A percentile compares a stretch with the other conserved stretches of the same genome.
phyloP scores from a whole-genome alignment of 179 eudicot genomes.

The Spinacia oleracea region DNA sequence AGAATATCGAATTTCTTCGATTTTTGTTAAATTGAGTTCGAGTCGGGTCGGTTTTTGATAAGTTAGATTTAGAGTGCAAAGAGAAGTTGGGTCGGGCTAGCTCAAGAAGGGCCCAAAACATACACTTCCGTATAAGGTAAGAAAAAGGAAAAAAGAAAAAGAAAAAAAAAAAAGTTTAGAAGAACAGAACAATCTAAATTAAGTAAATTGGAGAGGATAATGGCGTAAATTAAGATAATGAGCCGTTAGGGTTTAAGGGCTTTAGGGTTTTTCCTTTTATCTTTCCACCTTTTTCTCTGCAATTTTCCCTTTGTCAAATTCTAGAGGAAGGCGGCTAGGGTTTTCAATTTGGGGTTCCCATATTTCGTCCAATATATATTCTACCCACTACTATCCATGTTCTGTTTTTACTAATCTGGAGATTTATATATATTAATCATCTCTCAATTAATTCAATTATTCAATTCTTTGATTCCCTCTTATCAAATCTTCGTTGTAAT shows the following conservation, averaged over 20 bases:
- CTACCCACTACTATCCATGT: conserved; percentile 33
- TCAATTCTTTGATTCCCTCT: background rate
- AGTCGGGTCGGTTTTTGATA: too few species aligned
- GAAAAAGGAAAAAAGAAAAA: too few species aligned
- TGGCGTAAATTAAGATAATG: background rate
- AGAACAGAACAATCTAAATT: too few species aligned
- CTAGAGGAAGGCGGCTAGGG: conserved; percentile 38
- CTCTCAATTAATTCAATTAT: conserved; percentile 2
- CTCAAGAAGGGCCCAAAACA: too few species aligned
- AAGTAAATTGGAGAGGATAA: too few species aligned
- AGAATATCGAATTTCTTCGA: too few species aligned
- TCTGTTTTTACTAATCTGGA: background rate
- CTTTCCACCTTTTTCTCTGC: conserved; percentile 11
- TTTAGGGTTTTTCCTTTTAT: conserved; percentile 18
- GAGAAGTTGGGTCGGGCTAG: too few species aligned
- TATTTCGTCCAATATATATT: background rate
- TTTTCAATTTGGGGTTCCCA: conserved; percentile 19
- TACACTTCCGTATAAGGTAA: too few species aligned
- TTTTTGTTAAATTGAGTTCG: too few species aligned
- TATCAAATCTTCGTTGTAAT: background rate
- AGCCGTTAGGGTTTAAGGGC: conserved; percentile 35
- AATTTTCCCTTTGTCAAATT: conserved; percentile 17
- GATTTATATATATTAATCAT: background rate
- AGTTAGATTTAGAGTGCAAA: too few species aligned
- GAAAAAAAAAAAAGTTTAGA: background rate